These are phyloP conservation scores for Plasmodium knowlesi DNA, from an alignment of 169 alveolate species.

Conservation along the genomic window DNA sequence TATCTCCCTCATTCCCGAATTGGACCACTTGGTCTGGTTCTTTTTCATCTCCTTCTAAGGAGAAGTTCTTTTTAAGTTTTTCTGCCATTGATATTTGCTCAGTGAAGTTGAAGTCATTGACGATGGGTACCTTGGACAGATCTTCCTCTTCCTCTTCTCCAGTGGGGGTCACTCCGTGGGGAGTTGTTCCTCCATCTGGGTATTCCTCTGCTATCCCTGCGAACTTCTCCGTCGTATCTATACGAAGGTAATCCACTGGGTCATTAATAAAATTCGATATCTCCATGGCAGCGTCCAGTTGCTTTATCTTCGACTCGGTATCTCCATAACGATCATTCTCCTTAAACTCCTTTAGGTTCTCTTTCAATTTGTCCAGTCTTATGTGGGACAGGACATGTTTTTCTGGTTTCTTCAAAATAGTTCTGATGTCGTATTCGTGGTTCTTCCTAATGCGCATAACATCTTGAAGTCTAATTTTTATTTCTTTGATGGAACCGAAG, in stretches of 20 bases:
- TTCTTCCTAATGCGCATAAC: constrained; percentile 40
- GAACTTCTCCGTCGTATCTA: constrained; percentile 31
- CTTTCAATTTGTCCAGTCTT: constrained; percentile 21
- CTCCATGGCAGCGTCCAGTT: constrained; percentile 62
- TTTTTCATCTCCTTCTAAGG: constrained; percentile 27
- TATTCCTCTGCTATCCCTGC: background rate
- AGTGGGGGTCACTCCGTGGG: too few species aligned
- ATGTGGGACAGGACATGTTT: constrained; percentile 32
- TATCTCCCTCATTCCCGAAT: background rate
- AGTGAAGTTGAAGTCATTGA: constrained; percentile 30
- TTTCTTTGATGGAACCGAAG: constrained; percentile 32
- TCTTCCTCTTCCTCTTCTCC: constrained; percentile 11
- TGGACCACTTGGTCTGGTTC: constrained; percentile 3
- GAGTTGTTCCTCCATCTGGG: background rate
- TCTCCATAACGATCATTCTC: constrained; percentile 37
- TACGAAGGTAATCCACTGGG: constrained; percentile 43
- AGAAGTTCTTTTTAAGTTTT: constrained; percentile 3
- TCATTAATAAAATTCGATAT: constrained; percentile 32
- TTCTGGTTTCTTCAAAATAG: constrained; percentile 33
- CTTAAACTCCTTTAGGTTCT: constrained; percentile 22
- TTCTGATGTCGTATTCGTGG: constrained; percentile 10
- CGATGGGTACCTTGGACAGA: constrained; percentile 22
- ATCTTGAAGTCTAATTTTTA: constrained; percentile 36
- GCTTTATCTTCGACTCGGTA: constrained; percentile 48
- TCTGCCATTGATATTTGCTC: constrained; percentile 67